phyloP scores from a whole-genome alignment of 306 rosid genomes.

The Betula pendula region DNA sequence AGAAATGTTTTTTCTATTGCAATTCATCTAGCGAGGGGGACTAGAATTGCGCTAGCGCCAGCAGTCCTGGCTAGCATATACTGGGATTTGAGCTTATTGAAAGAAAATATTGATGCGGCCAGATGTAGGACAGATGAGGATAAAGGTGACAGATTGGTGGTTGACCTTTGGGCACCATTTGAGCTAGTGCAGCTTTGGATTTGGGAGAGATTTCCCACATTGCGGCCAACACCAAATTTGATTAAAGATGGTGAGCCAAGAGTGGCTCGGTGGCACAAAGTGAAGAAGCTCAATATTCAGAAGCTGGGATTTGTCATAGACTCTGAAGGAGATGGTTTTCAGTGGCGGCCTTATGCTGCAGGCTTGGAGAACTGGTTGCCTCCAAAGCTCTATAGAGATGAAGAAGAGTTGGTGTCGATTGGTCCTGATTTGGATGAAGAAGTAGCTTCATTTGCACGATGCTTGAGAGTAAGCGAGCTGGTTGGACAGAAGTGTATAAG shows the following conservation, averaged over 20 bases:
- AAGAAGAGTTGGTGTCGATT: constrained; percentile 13
- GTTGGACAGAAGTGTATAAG: constrained; percentile 36
- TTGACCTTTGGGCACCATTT: constrained; percentile 38
- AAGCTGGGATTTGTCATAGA: constrained; percentile 23
- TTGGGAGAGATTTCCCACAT: constrained; percentile 47
- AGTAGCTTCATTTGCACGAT: constrained; percentile 33
- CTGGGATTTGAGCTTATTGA: constrained; percentile 13
- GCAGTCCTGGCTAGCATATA: constrained; percentile 22
- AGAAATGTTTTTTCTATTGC: background rate
- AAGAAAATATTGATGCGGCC: background rate
- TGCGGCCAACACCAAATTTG: background rate
- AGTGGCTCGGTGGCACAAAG: constrained; percentile 28
- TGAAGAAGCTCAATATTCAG: background rate
- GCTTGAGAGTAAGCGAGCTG: constrained; percentile 40
- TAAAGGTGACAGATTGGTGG: background rate
- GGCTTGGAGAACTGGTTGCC: constrained; percentile 19
- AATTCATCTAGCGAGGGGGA: constrained; percentile 22
- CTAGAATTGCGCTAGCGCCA: constrained; percentile 15
- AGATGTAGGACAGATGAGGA: background rate
- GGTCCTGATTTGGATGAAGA: constrained; percentile 20
- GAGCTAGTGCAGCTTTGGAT: constrained; percentile 57
- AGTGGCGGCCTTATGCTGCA: constrained; percentile 48
- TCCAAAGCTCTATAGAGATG: constrained; percentile 12
- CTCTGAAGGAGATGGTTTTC: constrained; percentile 27
- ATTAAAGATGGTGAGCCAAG: constrained; percentile 18